These are phyloP conservation scores for Thielaviopsis cerberus DNA, from an alignment of 2,329 filamentous ascomycete species.

Conservation along the genomic window DNA sequence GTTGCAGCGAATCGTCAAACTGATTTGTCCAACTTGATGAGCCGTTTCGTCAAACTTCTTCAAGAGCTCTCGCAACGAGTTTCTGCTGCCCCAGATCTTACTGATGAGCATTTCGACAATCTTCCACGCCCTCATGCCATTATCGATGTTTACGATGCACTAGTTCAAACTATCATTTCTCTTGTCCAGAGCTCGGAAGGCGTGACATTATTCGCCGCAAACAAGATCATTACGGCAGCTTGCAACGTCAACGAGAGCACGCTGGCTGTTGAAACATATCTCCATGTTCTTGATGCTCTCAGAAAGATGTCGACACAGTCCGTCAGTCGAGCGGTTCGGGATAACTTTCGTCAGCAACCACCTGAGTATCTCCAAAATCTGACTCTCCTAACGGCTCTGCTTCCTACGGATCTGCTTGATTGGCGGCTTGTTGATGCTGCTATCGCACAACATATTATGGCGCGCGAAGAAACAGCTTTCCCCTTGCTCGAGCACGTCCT, in stretches of 20 bases:
- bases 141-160: constrained; percentile 42
- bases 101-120: constrained; percentile 41
- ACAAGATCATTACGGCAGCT: constrained; percentile 38
- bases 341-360: constrained; percentile 37
- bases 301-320: constrained; percentile 38
- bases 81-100: constrained; percentile 28
- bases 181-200: constrained; percentile 42
- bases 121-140: constrained; percentile 40
- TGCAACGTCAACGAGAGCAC: constrained; percentile 37
- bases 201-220: constrained; percentile 38
- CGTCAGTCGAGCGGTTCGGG: constrained; percentile 35
- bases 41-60: constrained; percentile 39
- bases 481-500: constrained; percentile 66
- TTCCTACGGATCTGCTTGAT: constrained; percentile 42
- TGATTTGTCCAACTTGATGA: constrained; percentile 33
- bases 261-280: constrained; percentile 40
- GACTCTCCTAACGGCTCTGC: constrained; percentile 36
- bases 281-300: constrained; percentile 42
- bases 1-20: constrained; percentile 21
- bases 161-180: constrained; percentile 45
- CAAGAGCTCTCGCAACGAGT: constrained; percentile 31
- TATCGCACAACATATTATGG: constrained; percentile 52
- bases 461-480: constrained; percentile 52
- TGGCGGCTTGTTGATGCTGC: constrained; percentile 50
- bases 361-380: constrained; percentile 37